Evolutionary conservation across 2,329 filamentous ascomycete species (phyloP).

Genomic region (Pseudopithomyces maydicus): DNA sequence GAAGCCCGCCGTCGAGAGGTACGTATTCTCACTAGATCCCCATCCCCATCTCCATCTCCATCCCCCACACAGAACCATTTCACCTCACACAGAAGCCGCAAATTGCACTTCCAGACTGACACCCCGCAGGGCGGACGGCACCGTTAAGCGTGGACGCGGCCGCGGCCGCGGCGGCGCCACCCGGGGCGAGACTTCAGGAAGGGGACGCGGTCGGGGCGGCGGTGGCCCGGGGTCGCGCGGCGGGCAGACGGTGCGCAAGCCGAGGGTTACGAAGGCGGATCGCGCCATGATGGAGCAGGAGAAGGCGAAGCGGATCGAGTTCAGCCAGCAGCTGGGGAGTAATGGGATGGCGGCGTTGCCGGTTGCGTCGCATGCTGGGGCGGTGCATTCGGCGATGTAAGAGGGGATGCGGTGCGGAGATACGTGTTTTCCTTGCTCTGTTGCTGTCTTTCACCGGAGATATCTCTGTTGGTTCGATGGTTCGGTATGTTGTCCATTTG

Average conservation of each 20-base stretch:
- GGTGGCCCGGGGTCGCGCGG: conserved; percentile 74
- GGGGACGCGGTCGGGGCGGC: conserved; percentile 54
- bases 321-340: conserved; percentile 1
- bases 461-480: too few relatives aligned
- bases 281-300: conserved; percentile 81
- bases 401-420: not conserved
- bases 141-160: conserved; percentile 69
- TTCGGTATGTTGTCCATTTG: too few relatives aligned
- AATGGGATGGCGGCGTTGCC: not conserved
- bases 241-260: conserved; percentile 76
- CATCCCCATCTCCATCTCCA: not conserved
- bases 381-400: not conserved
- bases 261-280: conserved; percentile 84
- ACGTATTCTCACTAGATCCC: too few relatives aligned
- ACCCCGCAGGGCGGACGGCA: conserved; percentile 68
- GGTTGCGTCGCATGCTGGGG: not conserved
- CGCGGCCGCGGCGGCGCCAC: conserved; percentile 58
- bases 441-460: too few relatives aligned
- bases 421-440: too few relatives aligned
- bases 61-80: not conserved
- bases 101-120: conserved; percentile 36
- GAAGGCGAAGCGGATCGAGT: conserved; percentile 64
- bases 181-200: conserved; percentile 46
- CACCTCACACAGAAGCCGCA: too few relatives aligned
- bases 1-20: conserved; percentile 71